These are phyloP conservation scores for Yamadazyma mexicana DNA, from an alignment of 1,139 yeast genomes.

Conservation along the genomic window DNA sequence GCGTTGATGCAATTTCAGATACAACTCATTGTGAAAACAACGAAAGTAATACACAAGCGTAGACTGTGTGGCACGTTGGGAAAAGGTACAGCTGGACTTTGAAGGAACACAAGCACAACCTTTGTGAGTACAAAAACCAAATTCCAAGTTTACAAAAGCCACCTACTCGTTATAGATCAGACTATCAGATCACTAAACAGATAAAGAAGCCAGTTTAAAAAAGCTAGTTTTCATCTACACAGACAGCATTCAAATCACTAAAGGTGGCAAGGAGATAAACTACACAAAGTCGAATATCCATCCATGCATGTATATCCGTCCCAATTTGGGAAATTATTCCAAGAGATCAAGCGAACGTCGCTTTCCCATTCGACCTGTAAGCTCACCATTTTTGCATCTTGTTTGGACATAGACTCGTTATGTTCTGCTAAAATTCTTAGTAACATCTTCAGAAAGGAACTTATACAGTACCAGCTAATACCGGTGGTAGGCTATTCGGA, in stretches of 20 bases:
- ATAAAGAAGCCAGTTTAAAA: no score
- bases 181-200: no score
- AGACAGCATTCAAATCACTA: no score
- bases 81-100: no score
- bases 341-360: constrained; percentile 59
- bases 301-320: constrained; percentile 69
- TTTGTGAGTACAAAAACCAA: no score
- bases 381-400: constrained; percentile 84
- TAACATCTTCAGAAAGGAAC: constrained; percentile 68
- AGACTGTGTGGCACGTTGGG: not conserved
- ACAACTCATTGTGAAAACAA: constrained; percentile 1
- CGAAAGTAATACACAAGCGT: no score
- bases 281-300: no score
- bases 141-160: no score
- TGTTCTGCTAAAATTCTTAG: constrained; percentile 85
- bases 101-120: no score
- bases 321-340: constrained; percentile 59
- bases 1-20: constrained; percentile 1
- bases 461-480: constrained; percentile 82
- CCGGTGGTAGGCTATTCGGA: constrained; percentile 96
- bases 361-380: constrained; percentile 89
- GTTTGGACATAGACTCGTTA: constrained; percentile 87
- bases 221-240: no score
- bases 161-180: no score
- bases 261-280: no score